Percentiles rank a stretch among this genome's conserved stretches.
These are phyloP conservation scores for Beauveria bassiana DNA, from an alignment of 2,329 filamentous ascomycete species.

Conservation along the genomic window DNA sequence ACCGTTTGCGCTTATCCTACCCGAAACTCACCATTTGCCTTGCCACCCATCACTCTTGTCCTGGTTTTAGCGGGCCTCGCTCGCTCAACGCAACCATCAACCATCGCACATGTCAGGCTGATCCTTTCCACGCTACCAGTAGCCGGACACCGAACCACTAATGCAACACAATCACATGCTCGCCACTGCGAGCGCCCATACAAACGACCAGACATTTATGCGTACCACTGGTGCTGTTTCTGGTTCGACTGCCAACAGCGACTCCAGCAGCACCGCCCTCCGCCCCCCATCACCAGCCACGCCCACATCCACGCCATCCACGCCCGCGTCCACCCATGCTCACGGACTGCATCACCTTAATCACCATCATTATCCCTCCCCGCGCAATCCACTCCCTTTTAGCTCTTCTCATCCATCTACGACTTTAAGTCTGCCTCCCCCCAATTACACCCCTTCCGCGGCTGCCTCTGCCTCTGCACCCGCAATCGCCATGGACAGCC, in stretches of 20 bases:
- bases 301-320: neutral
- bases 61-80: neutral
- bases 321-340: slow-evolving; percentile 12
- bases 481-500: slow-evolving; percentile 4
- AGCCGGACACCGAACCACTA: neutral
- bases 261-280: neutral
- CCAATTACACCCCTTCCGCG: neutral
- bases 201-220: neutral
- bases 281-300: neutral
- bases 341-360: slow-evolving; percentile 15
- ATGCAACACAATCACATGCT: slow-evolving; percentile 19
- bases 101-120: slow-evolving; percentile 9
- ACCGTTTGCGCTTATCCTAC: neutral
- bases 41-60: no score
- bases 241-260: neutral
- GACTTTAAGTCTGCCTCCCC: neutral
- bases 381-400: slow-evolving; percentile 18
- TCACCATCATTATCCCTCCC: slow-evolving; percentile 7
- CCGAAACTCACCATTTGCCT: neutral
- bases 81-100: neutral
- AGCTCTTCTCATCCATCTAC: neutral
- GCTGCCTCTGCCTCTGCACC: neutral
- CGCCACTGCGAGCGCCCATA: slow-evolving; percentile 12
- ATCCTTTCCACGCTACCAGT: neutral
- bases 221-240: neutral